Base-by-base conservation (phyloP, 1,139 yeast genomes). In the Geotrichum klebahnii region DNA sequence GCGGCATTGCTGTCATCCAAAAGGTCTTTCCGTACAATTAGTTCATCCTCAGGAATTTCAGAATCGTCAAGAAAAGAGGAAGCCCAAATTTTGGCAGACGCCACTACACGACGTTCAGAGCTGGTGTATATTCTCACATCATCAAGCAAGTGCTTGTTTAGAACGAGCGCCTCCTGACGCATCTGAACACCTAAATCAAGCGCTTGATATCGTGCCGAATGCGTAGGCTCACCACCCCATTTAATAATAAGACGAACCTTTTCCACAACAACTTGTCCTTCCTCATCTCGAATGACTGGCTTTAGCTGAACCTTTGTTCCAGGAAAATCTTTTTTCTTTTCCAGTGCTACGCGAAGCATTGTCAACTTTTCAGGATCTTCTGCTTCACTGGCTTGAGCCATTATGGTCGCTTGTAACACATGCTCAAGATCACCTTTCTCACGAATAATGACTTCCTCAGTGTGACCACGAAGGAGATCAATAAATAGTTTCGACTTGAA, bases 151-250 rank as follows among this genome's bases (percentile, higher is more conserved):
- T 82, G 85, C 58, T 86, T 81, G 67, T 94, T 92, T 63, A 92
- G 75, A 53, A 92, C 75, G 64, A 87, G 82, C 61, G 90, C 78
- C 64, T 92, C 95, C 66, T 92, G 96, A 61, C 98, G 81, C 70
- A 85, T 78, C 68, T 90, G 96, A 61, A 90, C 97, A 50, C 98
- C 98, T 19, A 92, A 79, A 68, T 92, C 98, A 22, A 82, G 78
- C 0, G 97, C 95, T 70, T 92, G 98, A 65, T 88, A 86, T 54
- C 83, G 78, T 1, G 97, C 97, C 8, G 97, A 88, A 67, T 92
- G 98, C 1, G 98, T 92, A 10, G 98, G 97, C 67, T 92, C 98
- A 57, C 98, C 98, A 60, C 98, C 98, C 98, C 98, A 92, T 67
- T 92, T 92, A 60, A 92, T 74, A 56, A 92, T 94, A 56, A 92